Percentiles rank a stretch among this genome's conserved stretches.
Evolutionary conservation across 345 rosid genomes (phyloP).

Genomic region (Firmiana major): DNA sequence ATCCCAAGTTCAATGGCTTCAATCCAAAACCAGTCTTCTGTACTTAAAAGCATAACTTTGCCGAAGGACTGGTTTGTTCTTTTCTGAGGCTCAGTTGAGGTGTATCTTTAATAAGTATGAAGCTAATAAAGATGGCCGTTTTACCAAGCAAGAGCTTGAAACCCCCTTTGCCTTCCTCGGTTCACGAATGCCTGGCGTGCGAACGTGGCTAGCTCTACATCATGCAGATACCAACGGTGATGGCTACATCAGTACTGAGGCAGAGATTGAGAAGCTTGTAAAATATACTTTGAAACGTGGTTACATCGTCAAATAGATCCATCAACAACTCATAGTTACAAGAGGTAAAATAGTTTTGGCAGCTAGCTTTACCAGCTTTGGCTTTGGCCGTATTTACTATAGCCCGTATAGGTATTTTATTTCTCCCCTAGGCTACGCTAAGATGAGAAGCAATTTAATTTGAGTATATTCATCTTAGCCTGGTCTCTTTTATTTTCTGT

Average conservation of each 20-base stretch:
- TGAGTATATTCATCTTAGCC: background rate
- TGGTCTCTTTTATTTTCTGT: background rate
- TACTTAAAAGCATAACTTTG: too few relatives aligned
- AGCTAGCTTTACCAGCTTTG: background rate
- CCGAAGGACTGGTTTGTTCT: too few relatives aligned
- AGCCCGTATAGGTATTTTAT: too few relatives aligned
- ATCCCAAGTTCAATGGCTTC: too few relatives aligned
- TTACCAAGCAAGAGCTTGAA: conserved; percentile 23
- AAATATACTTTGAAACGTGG: conserved; percentile 5
- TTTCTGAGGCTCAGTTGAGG: conserved; percentile 18
- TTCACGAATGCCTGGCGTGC: conserved; percentile 8
- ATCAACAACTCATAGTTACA: background rate
- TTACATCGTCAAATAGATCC: background rate
- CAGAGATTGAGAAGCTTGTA: conserved; percentile 8
- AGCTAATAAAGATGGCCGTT: conserved; percentile 17
- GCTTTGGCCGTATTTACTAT: background rate
- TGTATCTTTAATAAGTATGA: conserved; percentile 7
- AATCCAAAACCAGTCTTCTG: too few relatives aligned
- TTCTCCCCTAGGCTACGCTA: background rate
- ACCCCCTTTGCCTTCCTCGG: conserved; percentile 17
- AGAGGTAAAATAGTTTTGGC: background rate
- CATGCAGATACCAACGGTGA: conserved; percentile 20
- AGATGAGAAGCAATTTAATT: background rate
- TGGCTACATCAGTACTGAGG: conserved; percentile 9
- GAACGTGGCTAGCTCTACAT: conserved; percentile 7